Base-by-base conservation (phyloP, 2,329 filamentous ascomycete species). In the Alternaria sp. region DNA sequence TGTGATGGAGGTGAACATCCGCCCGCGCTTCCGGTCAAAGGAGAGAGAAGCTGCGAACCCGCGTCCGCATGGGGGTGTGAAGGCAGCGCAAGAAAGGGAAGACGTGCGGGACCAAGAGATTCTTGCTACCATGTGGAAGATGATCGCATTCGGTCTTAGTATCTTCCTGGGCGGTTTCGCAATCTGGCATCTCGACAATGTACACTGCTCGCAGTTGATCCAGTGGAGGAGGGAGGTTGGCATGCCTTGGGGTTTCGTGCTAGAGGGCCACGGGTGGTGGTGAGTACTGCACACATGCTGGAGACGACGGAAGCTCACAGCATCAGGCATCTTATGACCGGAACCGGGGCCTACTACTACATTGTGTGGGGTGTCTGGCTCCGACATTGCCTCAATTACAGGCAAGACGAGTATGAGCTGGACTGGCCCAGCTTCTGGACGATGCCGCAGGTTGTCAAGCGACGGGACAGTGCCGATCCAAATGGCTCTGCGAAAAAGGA, bases 311-410 rank as follows among this genome's bases (percentile, higher is more conserved):
- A 40, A 50, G 66, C 59, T 72, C 53, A 60, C 28, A 23, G 29
- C 10, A 10, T 9, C 52, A 84, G 89, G 90, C 91, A 94, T 78
- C 72, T 94, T 36, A 88, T 94, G 84, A 95, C 92, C 0, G 91
- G 91, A 11, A 81, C 89, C 34, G 92, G 92, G 74, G 91, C 91
- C 14, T 96, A 96, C 76, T 90, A 89, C 72, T 92, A 94, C 73
- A 92, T 96, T 66, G 81, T 87, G 13, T 96, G 92, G 91, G 89
- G 91, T 13, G 87, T 93, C 26, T 94, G 91, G 89, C 82, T 95
- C 17, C 86, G 91, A 39, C 88, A 90, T 62, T 92, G 90, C 68
- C 80, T 95, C 49, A 91, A 93, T 61, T 86, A 87, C 3, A 83
- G 83, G 44, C 90, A 92, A 70, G 85, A 90, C 40, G 86, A 93